phyloP scores from a whole-genome alignment of 306 rosid genomes.

The Glycine tomentella region DNA sequence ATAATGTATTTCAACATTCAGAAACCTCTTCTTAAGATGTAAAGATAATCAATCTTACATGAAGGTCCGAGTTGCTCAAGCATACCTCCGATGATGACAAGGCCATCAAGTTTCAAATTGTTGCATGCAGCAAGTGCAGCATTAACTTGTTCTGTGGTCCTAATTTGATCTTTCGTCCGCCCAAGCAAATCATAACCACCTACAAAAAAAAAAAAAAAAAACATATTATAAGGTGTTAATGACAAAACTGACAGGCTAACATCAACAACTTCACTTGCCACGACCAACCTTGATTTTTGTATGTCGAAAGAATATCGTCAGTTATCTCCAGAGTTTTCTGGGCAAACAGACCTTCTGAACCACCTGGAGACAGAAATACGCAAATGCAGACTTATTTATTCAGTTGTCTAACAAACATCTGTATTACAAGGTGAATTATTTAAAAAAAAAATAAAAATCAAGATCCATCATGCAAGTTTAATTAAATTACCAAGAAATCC shows the following conservation, averaged over 20 bases:
- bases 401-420: neutral
- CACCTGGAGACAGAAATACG: slow-evolving; percentile 66
- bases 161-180: slow-evolving; percentile 92
- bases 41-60: neutral
- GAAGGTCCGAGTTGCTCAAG: slow-evolving; percentile 6
- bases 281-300: slow-evolving; percentile 90
- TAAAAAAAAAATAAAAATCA: neutral
- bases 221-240: slow-evolving; percentile 27
- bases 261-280: slow-evolving; percentile 21
- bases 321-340: slow-evolving; percentile 93
- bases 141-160: slow-evolving; percentile 93
- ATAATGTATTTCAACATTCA: slow-evolving; percentile 34
- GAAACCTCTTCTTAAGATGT: slow-evolving; percentile 28
- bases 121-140: slow-evolving; percentile 87
- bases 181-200: slow-evolving; percentile 99
- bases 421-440: neutral
- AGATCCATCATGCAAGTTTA: slow-evolving; percentile 15
- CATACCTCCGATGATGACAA: slow-evolving; percentile 96
- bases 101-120: slow-evolving; percentile 86
- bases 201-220: slow-evolving; percentile 49
- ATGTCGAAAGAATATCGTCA: slow-evolving; percentile 75
- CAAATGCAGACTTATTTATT: slow-evolving; percentile 30
- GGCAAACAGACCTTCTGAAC: slow-evolving; percentile 95
- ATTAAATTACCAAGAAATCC: slow-evolving; percentile 83
- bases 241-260: neutral